These are phyloP conservation scores for Priceomyces melissophilus DNA, from an alignment of 805 yeast genomes.

Conservation along the genomic window DNA sequence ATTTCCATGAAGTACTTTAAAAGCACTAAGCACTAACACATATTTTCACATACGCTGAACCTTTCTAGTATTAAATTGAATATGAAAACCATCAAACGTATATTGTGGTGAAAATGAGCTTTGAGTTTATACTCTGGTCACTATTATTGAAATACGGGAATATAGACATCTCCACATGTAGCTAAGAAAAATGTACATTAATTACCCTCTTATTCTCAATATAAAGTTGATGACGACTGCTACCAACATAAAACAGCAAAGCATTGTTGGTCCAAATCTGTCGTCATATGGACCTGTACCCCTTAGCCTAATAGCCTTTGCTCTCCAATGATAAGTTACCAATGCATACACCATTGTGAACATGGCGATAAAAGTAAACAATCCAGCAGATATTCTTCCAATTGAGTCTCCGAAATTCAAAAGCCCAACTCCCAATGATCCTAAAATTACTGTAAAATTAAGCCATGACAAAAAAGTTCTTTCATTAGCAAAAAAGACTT, in stretches of 20 bases:
- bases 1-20: too few relatives aligned
- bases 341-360: slow-evolving; percentile 96
- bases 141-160: too few relatives aligned
- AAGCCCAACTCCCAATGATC: slow-evolving; percentile 94
- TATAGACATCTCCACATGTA: too few relatives aligned
- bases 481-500: slow-evolving; percentile 97
- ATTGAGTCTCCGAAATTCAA: slow-evolving; percentile 93
- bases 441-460: slow-evolving; percentile 96
- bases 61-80: too few relatives aligned
- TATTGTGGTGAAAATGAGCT: too few relatives aligned
- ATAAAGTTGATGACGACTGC: slow-evolving; percentile 94
- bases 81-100: too few relatives aligned
- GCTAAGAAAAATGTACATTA: too few relatives aligned
- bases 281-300: slow-evolving; percentile 99
- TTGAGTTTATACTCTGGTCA: too few relatives aligned
- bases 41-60: too few relatives aligned
- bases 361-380: slow-evolving; percentile 96
- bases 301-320: slow-evolving; percentile 94
- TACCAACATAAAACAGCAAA: slow-evolving; percentile 86
- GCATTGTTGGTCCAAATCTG: slow-evolving; percentile 96
- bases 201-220: slow-evolving; percentile 64
- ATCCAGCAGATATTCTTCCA: slow-evolving; percentile 89
- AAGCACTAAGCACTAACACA: too few relatives aligned
- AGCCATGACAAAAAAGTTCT: slow-evolving; percentile 98
- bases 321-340: slow-evolving; percentile 98